A percentile compares a stretch with the other conserved stretches of the same genome.
phyloP scores from a whole-genome alignment of 768 basidiomycete species.

The Lactifluus rugatus region DNA sequence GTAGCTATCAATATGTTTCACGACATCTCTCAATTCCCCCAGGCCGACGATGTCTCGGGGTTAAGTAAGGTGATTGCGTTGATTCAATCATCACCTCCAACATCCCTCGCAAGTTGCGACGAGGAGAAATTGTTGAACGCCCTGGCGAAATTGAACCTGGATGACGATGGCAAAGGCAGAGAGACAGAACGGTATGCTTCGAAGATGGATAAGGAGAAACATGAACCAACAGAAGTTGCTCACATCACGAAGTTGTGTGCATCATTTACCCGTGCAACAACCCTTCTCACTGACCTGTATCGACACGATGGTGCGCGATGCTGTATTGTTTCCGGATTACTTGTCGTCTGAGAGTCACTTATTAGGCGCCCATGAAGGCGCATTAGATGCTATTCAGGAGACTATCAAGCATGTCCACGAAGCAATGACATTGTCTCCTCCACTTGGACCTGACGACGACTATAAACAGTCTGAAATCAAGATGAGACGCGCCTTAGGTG shows the following conservation, averaged over 20 bases:
- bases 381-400: constrained; percentile 8
- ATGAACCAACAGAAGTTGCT: neutral
- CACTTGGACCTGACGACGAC: constrained; percentile 27
- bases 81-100: constrained; percentile 5
- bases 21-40: constrained; percentile 1
- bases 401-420: constrained; percentile 5
- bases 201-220: neutral
- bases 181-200: neutral
- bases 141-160: constrained; percentile 9
- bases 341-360: neutral
- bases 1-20: constrained; percentile 13
- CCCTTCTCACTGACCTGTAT: constrained; percentile 4
- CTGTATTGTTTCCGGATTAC: neutral
- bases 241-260: constrained; percentile 15
- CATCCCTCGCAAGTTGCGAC: neutral
- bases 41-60: constrained; percentile 39
- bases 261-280: constrained; percentile 14
- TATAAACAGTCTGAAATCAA: constrained; percentile 37
- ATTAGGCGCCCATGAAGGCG: constrained; percentile 3
- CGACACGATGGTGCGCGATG: constrained; percentile 6
- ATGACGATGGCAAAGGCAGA: neutral
- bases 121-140: constrained; percentile 10
- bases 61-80: constrained; percentile 9
- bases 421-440: neutral
- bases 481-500: constrained; percentile 51